A percentile compares a stretch with the other conserved stretches of the same genome.
phyloP scores from a whole-genome alignment of 2,329 filamentous ascomycete genomes.

The Venturia pyrina region DNA sequence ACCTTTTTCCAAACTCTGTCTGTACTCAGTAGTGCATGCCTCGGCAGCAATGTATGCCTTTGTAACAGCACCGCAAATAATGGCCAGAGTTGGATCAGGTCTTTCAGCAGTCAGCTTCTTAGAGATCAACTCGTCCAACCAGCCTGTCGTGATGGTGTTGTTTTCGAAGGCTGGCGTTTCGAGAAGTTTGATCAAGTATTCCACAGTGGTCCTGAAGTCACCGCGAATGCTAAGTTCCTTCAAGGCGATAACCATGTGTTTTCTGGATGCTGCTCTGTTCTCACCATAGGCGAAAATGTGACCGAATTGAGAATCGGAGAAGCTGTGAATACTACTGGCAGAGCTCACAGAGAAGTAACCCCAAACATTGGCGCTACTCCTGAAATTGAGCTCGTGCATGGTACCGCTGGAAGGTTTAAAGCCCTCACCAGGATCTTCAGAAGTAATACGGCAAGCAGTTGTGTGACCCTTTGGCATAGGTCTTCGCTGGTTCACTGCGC shows the following conservation, averaged over 20 bases:
- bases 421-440: constrained; percentile 94
- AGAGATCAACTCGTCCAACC: constrained; percentile 96
- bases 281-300: constrained; percentile 99
- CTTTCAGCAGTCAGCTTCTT: constrained; percentile 95
- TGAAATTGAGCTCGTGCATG: constrained; percentile 98
- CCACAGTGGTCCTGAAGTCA: constrained; percentile 96
- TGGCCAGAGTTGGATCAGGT: constrained; percentile 85
- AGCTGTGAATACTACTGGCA: constrained; percentile 94
- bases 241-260: constrained; percentile 97
- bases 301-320: constrained; percentile 97
- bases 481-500: constrained; percentile 73
- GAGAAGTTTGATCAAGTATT: constrained; percentile 97
- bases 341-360: constrained; percentile 99
- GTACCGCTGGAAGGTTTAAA: constrained; percentile 99
- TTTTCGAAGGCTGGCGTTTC: constrained; percentile 98
- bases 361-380: constrained; percentile 98
- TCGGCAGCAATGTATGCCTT: constrained; percentile 96
- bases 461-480: constrained; percentile 93
- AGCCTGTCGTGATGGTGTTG: constrained; percentile 98
- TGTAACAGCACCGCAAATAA: constrained; percentile 88
- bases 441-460: constrained; percentile 97
- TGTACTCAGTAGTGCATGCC: constrained; percentile 76
- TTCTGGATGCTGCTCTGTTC: constrained; percentile 88
- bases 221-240: constrained; percentile 99
- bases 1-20: constrained; percentile 83